Conservation (phyloP, 2,329 filamentous ascomycete genomes). For the Paraphaeosphaeria sporulosa region DNA sequence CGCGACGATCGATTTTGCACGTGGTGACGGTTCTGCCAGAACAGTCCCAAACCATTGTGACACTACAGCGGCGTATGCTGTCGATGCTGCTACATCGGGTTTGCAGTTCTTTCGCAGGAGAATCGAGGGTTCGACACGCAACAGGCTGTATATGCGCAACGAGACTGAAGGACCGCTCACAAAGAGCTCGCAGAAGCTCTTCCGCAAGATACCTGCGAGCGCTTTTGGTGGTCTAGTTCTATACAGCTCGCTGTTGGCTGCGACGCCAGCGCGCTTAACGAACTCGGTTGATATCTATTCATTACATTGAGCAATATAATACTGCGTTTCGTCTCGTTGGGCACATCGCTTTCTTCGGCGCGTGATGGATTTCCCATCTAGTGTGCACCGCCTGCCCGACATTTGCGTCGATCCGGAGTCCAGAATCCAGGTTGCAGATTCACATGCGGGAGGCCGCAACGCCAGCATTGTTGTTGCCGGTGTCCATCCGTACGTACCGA, state of each 20-base stretch:
- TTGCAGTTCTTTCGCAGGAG: constrained; percentile 32
- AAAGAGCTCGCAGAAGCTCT: constrained; percentile 27
- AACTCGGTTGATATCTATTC: constrained; percentile 35
- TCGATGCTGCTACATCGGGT: constrained; percentile 19
- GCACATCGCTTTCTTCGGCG: background rate
- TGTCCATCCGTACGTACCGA: constrained; percentile 15
- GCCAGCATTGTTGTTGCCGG: constrained; percentile 21
- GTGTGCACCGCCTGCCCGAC: background rate
- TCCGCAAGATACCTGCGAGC: constrained; percentile 28
- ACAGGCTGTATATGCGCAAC: constrained; percentile 31
- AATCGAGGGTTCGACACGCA: constrained; percentile 34
- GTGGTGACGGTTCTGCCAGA: background rate
- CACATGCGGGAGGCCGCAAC: constrained; percentile 36
- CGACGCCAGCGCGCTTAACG: constrained; percentile 29
- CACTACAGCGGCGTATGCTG: constrained; percentile 18
- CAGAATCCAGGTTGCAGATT: constrained; percentile 10
- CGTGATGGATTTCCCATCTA: constrained; percentile 16
- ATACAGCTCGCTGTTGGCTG: constrained; percentile 29
- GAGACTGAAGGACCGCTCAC: constrained; percentile 20
- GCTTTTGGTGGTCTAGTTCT: constrained; percentile 31
- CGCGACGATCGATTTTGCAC: constrained; percentile 26
- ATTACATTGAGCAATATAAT: constrained; percentile 23
- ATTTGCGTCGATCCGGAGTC: background rate
- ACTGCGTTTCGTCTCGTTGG: constrained; percentile 9
- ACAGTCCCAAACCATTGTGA: constrained; percentile 13